Conservation (phyloP, 352 stramenopile genomes). For the Phytophthora chlamydospora region DNA sequence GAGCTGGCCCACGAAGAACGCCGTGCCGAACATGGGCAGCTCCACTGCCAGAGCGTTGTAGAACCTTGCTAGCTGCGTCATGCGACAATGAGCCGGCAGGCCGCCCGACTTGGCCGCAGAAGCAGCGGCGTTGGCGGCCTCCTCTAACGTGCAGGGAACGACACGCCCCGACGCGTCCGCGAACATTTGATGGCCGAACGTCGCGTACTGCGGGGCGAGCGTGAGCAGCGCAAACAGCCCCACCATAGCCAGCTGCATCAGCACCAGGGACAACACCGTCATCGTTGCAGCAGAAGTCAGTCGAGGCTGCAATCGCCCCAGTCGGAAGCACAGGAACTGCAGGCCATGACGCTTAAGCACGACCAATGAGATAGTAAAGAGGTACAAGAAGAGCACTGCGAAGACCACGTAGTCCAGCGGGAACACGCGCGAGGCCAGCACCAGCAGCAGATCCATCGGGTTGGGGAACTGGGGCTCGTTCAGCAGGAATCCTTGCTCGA, state of each 20-base stretch:
- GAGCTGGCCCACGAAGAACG: conserved; percentile 80
- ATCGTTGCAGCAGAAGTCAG: conserved; percentile 80
- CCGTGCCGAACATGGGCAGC: conserved; percentile 75
- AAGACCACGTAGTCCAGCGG: conserved; percentile 88
- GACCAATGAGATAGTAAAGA: conserved; percentile 80
- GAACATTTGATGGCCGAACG: conserved; percentile 84
- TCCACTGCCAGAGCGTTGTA: conserved; percentile 79
- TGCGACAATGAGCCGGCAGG: conserved; percentile 59
- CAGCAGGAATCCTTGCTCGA: conserved; percentile 70
- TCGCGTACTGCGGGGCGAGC: conserved; percentile 84
- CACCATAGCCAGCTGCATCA: conserved; percentile 86
- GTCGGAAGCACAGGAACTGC: conserved; percentile 78
- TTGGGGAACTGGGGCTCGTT: conserved; percentile 72
- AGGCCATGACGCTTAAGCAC: conserved; percentile 79
- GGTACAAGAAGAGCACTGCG: conserved; percentile 74
- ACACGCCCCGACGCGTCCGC: conserved; percentile 49
- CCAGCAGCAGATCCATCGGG: conserved; percentile 74
- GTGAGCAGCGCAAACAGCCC: conserved; percentile 84
- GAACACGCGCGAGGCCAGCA: conserved; percentile 77
- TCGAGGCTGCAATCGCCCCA: conserved; percentile 72
- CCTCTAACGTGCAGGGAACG: conserved; percentile 68
- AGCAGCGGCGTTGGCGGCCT: conserved; percentile 56
- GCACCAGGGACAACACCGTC: conserved; percentile 74
- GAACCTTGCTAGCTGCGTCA: conserved; percentile 80
- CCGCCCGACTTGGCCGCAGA: conserved; percentile 31